These are phyloP conservation scores for Breynia disticha DNA, from an alignment of 441 rosid genomes.

Conservation along the genomic window DNA sequence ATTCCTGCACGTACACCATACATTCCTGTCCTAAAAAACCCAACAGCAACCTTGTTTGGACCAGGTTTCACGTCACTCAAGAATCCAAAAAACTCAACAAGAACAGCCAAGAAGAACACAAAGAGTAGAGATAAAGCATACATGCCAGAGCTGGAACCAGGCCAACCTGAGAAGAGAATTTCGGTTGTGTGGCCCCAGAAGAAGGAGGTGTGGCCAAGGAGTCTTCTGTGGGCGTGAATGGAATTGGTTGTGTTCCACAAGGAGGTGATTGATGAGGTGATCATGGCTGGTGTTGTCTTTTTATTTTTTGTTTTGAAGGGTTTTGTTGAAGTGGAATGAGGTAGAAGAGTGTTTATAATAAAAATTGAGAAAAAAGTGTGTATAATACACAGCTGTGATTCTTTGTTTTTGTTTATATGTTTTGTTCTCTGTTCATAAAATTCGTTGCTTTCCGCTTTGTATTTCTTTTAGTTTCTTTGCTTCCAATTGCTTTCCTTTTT, in stretches of 20 bases:
- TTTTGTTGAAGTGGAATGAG: no score
- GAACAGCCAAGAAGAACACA: constrained; percentile 46
- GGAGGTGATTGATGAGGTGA: constrained; percentile 10
- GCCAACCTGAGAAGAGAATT: constrained; percentile 74
- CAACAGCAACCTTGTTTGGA: constrained; percentile 27
- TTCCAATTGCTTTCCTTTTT: no score
- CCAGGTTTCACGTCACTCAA: constrained; percentile 27
- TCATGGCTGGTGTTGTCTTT: no score
- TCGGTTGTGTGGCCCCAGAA: constrained; percentile 55
- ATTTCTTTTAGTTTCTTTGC: no score
- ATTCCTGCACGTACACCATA: constrained; percentile 29
- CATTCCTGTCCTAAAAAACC: constrained; percentile 33
- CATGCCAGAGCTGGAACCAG: constrained; percentile 46
- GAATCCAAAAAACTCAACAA: constrained; percentile 44
- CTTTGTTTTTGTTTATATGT: no score
- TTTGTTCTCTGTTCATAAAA: no score
- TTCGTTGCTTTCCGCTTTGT: no score
- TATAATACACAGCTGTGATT: no score
- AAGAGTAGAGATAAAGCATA: constrained; percentile 52
- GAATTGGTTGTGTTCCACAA: constrained; percentile 24
- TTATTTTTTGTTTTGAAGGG: no score
- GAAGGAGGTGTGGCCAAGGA: constrained; percentile 33
- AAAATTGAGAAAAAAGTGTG: no score
- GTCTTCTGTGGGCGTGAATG: constrained; percentile 18
- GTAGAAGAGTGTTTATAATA: no score